phyloP scores from a whole-genome alignment of 2,329 filamentous ascomycete species.

The Xylaria digitata region DNA sequence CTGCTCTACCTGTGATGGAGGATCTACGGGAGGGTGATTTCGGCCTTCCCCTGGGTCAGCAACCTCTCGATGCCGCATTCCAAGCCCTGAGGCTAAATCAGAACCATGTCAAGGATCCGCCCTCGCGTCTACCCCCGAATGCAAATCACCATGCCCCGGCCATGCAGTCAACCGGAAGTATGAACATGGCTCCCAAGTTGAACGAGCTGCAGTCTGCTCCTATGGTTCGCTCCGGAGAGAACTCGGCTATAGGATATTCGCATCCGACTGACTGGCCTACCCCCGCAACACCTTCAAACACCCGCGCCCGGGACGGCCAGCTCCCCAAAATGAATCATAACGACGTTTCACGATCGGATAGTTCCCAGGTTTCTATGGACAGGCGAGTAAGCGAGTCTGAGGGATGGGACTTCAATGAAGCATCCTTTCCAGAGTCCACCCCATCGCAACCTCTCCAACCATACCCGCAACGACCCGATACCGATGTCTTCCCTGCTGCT shows the following conservation, averaged over 20 bases:
- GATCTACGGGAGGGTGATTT: constrained; percentile 69
- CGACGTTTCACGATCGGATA: constrained; percentile 55
- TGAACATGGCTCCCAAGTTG: constrained; percentile 51
- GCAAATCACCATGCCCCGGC: constrained; percentile 68
- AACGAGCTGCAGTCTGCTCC: constrained; percentile 59
- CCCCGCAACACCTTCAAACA: constrained; percentile 38
- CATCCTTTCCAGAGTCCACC: constrained; percentile 69
- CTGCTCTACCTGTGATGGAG: constrained; percentile 67
- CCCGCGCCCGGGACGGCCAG: constrained; percentile 46
- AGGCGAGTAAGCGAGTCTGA: constrained; percentile 70
- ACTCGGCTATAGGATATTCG: constrained; percentile 56
- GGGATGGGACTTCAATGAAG: constrained; percentile 93
- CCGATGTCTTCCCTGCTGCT: constrained; percentile 85
- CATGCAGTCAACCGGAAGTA: constrained; percentile 55
- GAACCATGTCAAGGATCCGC: constrained; percentile 68
- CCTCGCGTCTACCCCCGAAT: constrained; percentile 63
- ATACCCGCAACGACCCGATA: constrained; percentile 77
- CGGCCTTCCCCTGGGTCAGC: constrained; percentile 57
- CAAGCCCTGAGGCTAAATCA: constrained; percentile 56
- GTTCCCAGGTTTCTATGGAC: constrained; percentile 58
- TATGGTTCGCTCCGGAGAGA: constrained; percentile 65
- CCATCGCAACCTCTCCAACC: constrained; percentile 59
- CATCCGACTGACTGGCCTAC: constrained; percentile 48
- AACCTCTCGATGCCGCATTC: constrained; percentile 53
- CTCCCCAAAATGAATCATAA: constrained; percentile 52